These are phyloP conservation scores for Grosmannia clavigera DNA, from an alignment of 2,329 filamentous ascomycete species.

Conservation along the genomic window DNA sequence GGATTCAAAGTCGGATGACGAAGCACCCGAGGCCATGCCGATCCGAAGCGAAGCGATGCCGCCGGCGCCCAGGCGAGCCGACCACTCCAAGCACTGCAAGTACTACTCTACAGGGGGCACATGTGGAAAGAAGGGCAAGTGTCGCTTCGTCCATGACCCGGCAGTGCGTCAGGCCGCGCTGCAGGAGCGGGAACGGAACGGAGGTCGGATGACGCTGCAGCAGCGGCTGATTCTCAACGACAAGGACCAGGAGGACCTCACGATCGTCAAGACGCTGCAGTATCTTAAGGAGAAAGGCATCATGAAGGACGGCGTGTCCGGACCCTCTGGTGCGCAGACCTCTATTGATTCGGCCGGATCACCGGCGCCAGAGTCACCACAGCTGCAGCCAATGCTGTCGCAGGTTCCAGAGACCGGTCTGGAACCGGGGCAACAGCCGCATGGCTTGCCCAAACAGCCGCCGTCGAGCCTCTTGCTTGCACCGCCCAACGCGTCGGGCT, in stretches of 20 bases:
- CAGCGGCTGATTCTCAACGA: conserved; percentile 55
- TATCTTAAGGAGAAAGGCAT: conserved; percentile 50
- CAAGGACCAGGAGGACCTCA: conserved; percentile 55
- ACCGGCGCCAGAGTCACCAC: background rate
- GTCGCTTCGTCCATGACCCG: conserved; percentile 57
- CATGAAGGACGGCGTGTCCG: conserved; percentile 22
- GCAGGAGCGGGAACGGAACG: conserved; percentile 50
- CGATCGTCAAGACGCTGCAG: conserved; percentile 52
- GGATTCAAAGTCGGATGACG: conserved; percentile 42
- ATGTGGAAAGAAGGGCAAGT: conserved; percentile 64
- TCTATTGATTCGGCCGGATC: background rate
- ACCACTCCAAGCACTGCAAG: conserved; percentile 55
- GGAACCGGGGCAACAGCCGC: background rate
- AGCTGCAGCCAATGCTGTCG: background rate
- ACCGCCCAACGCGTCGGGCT: conserved; percentile 3
- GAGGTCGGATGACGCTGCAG: conserved; percentile 52
- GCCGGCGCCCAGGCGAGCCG: conserved; percentile 42
- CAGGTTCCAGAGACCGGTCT: background rate
- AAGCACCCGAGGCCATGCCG: conserved; percentile 43
- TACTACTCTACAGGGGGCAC: conserved; percentile 57
- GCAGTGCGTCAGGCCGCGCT: conserved; percentile 51
- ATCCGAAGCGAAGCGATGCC: conserved; percentile 27
- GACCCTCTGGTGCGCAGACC: background rate
- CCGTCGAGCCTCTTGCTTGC: background rate
- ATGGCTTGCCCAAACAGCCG: background rate